Evolutionary conservation across 768 basidiomycete species (phyloP), one percentile per base, ranked within the genome.

Genomic region (Grammothele lineata): DNA sequence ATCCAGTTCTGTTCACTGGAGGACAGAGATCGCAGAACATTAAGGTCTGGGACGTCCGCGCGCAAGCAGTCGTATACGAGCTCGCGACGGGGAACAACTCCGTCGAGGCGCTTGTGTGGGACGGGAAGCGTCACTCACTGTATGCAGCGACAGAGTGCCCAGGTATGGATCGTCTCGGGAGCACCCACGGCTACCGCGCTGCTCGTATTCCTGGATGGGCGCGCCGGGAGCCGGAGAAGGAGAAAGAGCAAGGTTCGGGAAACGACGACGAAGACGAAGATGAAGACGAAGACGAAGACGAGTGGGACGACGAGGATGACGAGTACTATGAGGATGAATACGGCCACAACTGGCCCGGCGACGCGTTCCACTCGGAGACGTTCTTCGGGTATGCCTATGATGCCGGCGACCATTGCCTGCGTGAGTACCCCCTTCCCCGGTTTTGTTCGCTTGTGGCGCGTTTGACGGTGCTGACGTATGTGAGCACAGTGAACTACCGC

Each of bases 1-100:
- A n/a, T 30, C 42, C 66, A 55, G 50, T 35, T 8, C 8, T 57
- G 1, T 70, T 73, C 51, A 61, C 66, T 1, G 68, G 64, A 1
- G 40, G 58, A 4, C 42, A 47, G n/a, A 26, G 38, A 1, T 50
- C 49, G 7, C 62, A 73, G 43, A 45, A 58, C 7, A 64, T 75
- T 53, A 66, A 64, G 30, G n/a, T 70, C 14, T 74, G 70, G 70
- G 72, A 76, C 44, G 35, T 72, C 8, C 69, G 71, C 34, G 64
- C 66, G 0, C 57, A 54, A 8, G 51, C 50, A 5, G 34, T 56
- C 1, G 56, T 71, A 1, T 74, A 73, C 51, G 71, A 74, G 36
- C 61, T 75, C 17, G 58, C 67, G 0, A 73, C 71, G 1, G 73
- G 73, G 11, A 76, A 75, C 48, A 76, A 71, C 46, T 19, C 40